phyloP scores from a whole-genome alignment of 1,139 yeast species.

The Yamadazyma membranifaciens region DNA sequence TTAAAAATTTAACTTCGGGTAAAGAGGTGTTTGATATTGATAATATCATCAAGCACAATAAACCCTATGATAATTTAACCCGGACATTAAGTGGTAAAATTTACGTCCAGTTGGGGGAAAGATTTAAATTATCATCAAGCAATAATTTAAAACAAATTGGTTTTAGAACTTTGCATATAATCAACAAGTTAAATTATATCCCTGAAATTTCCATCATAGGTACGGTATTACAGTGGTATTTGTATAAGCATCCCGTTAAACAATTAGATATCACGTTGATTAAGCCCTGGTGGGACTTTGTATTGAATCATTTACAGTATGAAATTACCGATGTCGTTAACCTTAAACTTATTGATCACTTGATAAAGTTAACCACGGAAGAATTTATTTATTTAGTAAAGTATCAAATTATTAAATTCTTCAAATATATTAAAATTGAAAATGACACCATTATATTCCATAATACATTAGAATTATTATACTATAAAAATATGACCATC shows the following conservation, averaged over 20 bases:
- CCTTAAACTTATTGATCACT: conserved; percentile 12
- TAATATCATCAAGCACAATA: conserved; percentile 12
- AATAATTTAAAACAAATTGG: conserved; percentile 43
- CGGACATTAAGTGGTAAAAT: conserved; percentile 35
- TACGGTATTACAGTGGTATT: conserved; percentile 33
- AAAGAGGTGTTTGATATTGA: conserved; percentile 14
- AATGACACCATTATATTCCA: conserved; percentile 27
- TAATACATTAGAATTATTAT: conserved; percentile 42
- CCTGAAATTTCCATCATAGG: conserved; percentile 44
- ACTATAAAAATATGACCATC: conserved; percentile 43
- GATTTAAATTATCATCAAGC: conserved; percentile 24
- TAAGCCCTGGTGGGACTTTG: conserved; percentile 23
- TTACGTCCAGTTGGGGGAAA: conserved; percentile 37
- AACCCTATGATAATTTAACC: conserved; percentile 11
- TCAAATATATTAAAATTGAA: conserved; percentile 34
- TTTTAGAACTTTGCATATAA: conserved; percentile 39
- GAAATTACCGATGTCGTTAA: conserved; percentile 15
- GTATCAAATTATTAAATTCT: conserved; percentile 31
- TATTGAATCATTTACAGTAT: conserved; percentile 8
- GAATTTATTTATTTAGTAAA: conserved; percentile 24
- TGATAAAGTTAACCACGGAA: conserved; percentile 16
- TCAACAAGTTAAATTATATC: conserved; percentile 34
- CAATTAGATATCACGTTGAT: conserved; percentile 24
- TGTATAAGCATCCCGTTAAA: conserved; percentile 18
- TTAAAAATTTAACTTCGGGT: conserved; percentile 22